Evolutionary conservation across 192 early-diverging fungal species (phyloP).

Genomic region (Backusella circina): DNA sequence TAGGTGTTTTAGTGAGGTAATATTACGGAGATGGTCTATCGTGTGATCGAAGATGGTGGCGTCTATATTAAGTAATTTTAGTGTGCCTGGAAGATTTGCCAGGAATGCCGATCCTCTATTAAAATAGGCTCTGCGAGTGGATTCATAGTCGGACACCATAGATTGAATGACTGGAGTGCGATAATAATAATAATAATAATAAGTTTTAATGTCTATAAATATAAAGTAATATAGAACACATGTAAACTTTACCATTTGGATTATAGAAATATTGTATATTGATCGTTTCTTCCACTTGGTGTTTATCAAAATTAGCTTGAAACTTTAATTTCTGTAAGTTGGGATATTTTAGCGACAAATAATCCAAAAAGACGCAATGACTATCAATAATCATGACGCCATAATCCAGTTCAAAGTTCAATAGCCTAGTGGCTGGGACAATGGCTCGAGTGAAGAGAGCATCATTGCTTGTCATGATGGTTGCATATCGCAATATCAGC

Average conservation of each 20-base stretch:
- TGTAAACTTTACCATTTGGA: background rate
- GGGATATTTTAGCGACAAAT: background rate
- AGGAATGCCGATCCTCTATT: background rate
- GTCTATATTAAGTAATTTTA: background rate
- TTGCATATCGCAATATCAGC: background rate
- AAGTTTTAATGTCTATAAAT: too few relatives aligned
- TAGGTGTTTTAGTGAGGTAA: background rate
- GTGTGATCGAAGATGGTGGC: background rate
- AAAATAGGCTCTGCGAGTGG: background rate
- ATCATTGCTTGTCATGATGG: background rate
- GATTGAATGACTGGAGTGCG: background rate
- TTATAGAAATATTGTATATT: background rate
- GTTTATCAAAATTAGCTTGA: background rate
- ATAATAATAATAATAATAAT: too few relatives aligned
- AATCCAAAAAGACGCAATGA: background rate
- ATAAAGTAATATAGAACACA: background rate
- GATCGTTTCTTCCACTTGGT: background rate
- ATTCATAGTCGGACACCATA: background rate
- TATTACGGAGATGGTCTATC: background rate
- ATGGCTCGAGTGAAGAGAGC: background rate
- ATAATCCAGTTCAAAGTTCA: background rate
- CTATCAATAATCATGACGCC: background rate
- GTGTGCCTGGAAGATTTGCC: background rate
- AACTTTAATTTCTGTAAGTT: background rate
- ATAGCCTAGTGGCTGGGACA: background rate